Conservation (phyloP, 176 grass and related monocot genomes). For the Bonia amplexicaulis region DNA sequence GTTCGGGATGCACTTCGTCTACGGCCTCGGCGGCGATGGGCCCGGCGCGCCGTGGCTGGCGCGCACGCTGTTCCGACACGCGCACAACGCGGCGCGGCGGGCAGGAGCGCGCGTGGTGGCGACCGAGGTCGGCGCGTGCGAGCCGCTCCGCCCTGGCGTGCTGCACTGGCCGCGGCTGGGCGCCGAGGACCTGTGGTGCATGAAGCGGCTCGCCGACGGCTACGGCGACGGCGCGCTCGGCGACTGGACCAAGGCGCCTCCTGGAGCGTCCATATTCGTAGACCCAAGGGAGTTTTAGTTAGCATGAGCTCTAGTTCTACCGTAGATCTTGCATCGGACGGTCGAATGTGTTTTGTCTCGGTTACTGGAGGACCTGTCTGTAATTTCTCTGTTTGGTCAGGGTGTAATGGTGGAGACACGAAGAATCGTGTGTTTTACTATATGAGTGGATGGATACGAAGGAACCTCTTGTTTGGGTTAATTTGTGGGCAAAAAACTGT, state of each 20-base stretch:
- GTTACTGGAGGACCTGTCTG: neutral
- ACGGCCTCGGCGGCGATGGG: constrained; percentile 45
- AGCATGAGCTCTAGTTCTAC: neutral
- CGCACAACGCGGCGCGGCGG: constrained; percentile 43
- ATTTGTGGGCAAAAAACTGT: neutral
- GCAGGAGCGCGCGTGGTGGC: constrained; percentile 39
- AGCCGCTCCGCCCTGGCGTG: constrained; percentile 37
- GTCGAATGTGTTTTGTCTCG: neutral
- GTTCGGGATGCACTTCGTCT: constrained; percentile 65
- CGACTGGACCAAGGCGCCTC: constrained; percentile 65
- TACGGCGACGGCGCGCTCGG: constrained; percentile 34
- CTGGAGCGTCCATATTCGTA: constrained; percentile 53
- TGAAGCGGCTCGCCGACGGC: constrained; percentile 54
- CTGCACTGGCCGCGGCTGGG: constrained; percentile 59
- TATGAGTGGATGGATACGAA: neutral
- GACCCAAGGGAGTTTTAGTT: constrained; percentile 75
- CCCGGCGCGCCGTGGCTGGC: constrained; percentile 12
- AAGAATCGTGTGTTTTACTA: neutral
- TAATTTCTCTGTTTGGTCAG: neutral
- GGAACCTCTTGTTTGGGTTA: neutral
- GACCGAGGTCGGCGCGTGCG: constrained; percentile 44
- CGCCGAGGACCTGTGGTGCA: constrained; percentile 69
- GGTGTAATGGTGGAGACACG: neutral
- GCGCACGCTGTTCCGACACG: constrained; percentile 43
- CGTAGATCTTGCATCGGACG: neutral